Conservation (phyloP, 2,329 filamentous ascomycete species). For the Ascochyta pisi region DNA sequence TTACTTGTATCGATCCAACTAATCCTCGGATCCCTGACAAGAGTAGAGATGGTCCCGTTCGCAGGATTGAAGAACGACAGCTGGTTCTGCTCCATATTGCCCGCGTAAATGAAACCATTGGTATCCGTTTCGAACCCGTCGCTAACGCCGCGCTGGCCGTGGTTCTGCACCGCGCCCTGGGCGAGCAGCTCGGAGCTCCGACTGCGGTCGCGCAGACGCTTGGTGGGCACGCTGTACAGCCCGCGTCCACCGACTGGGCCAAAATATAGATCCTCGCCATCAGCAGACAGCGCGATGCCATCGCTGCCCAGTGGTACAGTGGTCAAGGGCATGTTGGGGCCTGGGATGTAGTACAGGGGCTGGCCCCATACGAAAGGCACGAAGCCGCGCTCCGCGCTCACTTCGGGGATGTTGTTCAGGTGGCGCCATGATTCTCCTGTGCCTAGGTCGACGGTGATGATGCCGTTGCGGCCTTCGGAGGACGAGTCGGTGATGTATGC, state of each 20-base stretch:
- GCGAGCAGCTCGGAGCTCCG: constrained; percentile 53
- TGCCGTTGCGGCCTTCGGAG: constrained; percentile 56
- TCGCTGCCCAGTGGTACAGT: constrained; percentile 57
- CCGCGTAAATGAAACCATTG: constrained; percentile 58
- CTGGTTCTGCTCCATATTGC: constrained; percentile 57
- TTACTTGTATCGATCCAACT: constrained; percentile 59
- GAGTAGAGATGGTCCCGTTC: constrained; percentile 53
- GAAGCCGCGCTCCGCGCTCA: constrained; percentile 55
- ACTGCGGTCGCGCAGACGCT: constrained; percentile 50
- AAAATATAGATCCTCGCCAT: constrained; percentile 58
- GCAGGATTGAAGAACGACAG: constrained; percentile 53
- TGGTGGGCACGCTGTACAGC: constrained; percentile 56
- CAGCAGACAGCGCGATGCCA: constrained; percentile 59
- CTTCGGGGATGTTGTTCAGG: constrained; percentile 52
- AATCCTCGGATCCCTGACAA: constrained; percentile 56
- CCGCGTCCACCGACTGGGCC: constrained; percentile 54
- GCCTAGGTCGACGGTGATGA: constrained; percentile 59
- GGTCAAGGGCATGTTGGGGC: constrained; percentile 44
- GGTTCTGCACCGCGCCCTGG: constrained; percentile 51
- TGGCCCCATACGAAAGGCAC: constrained; percentile 58
- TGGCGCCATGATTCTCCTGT: constrained; percentile 59
- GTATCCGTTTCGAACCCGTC: constrained; percentile 62
- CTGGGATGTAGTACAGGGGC: constrained; percentile 53
- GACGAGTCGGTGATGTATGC: constrained; percentile 63
- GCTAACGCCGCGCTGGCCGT: constrained; percentile 58